Conservation (phyloP, 768 basidiomycete genomes). For the Tulasnella sp. region DNA sequence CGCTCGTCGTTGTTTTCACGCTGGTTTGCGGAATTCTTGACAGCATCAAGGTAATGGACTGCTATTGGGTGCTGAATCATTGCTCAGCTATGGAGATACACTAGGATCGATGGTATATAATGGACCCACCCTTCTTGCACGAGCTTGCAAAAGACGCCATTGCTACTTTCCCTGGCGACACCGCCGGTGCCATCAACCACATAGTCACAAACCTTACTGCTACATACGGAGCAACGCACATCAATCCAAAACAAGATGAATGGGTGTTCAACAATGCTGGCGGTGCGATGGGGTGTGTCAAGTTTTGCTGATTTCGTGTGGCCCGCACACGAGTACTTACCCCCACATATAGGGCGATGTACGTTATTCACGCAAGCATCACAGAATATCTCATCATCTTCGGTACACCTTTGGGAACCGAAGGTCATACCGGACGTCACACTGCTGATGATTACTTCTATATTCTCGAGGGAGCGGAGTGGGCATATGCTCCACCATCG, state of each 20-base stretch:
- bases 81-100: background rate
- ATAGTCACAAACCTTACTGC: slow-evolving; percentile 76
- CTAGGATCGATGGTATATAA: slow-evolving; percentile 71
- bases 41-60: slow-evolving; percentile 34
- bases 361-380: slow-evolving; percentile 91
- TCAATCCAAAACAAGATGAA: slow-evolving; percentile 58
- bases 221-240: slow-evolving; percentile 59
- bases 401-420: slow-evolving; percentile 93
- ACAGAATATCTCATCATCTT: slow-evolving; percentile 97
- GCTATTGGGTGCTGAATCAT: background rate
- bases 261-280: slow-evolving; percentile 98
- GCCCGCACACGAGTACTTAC: background rate
- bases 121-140: slow-evolving; percentile 70
- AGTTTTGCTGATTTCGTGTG: background rate
- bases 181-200: slow-evolving; percentile 69
- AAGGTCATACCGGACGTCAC: slow-evolving; percentile 91
- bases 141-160: slow-evolving; percentile 72
- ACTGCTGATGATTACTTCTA: slow-evolving; percentile 98
- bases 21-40: slow-evolving; percentile 34
- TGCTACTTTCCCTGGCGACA: slow-evolving; percentile 58
- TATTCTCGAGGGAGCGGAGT: slow-evolving; percentile 90
- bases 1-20: slow-evolving; percentile 22
- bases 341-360: slow-evolving; percentile 61
- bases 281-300: slow-evolving; percentile 77
- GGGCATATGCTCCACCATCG: slow-evolving; percentile 80